A percentile compares a stretch with the other conserved stretches of the same genome.
These are phyloP conservation scores for Globisporangium emineosum DNA, from an alignment of 352 stramenopile species.

Conservation along the genomic window DNA sequence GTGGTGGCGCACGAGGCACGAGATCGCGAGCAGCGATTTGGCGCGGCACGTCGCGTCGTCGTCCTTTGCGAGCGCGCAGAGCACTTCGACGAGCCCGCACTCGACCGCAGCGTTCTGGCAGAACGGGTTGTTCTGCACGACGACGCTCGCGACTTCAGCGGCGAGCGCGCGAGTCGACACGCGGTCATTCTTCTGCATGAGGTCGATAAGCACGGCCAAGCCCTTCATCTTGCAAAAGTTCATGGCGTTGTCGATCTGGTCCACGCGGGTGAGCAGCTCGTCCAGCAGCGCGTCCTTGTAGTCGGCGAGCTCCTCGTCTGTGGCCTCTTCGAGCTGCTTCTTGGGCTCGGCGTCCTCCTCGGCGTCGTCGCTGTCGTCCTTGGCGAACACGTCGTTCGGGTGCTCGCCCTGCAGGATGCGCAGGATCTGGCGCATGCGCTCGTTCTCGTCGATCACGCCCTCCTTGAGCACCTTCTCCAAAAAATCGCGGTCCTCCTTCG, in stretches of 20 bases:
- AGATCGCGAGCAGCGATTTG: slow-evolving; percentile 81
- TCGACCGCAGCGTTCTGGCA: slow-evolving; percentile 73
- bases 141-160: slow-evolving; percentile 74
- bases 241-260: slow-evolving; percentile 87
- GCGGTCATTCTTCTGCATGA: slow-evolving; percentile 57
- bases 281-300: slow-evolving; percentile 84
- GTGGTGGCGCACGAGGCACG: slow-evolving; percentile 78
- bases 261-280: slow-evolving; percentile 79
- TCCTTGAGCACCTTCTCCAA: slow-evolving; percentile 84
- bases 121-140: slow-evolving; percentile 87
- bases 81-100: slow-evolving; percentile 56
- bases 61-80: slow-evolving; percentile 53
- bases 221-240: slow-evolving; percentile 87
- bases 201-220: slow-evolving; percentile 47
- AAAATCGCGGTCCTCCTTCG: slow-evolving; percentile 72
- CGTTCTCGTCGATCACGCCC: slow-evolving; percentile 80
- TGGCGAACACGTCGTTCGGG: slow-evolving; percentile 63
- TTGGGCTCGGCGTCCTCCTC: slow-evolving; percentile 24
- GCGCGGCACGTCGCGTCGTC: slow-evolving; percentile 62
- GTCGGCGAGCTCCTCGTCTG: slow-evolving; percentile 61
- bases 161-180: slow-evolving; percentile 57
- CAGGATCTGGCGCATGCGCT: slow-evolving; percentile 82
- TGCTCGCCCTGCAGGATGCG: slow-evolving; percentile 79
- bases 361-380: slow-evolving; percentile 32
- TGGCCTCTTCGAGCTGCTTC: slow-evolving; percentile 34